Evolutionary conservation across 2,329 filamentous ascomycete species (phyloP).

Genomic region (Botryotinia narcissicola): DNA sequence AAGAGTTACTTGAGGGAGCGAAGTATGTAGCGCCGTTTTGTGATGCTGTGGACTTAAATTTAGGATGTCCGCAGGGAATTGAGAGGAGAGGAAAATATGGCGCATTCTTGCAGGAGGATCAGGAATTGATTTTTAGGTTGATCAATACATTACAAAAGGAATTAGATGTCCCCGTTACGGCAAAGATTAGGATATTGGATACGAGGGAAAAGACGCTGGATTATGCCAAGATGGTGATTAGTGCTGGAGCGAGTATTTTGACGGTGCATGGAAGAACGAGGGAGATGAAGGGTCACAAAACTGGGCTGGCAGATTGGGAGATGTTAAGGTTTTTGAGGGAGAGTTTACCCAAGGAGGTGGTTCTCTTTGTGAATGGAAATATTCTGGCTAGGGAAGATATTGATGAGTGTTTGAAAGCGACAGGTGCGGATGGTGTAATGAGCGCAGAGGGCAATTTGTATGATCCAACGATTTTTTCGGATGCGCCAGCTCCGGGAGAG

Average conservation of each 20-base stretch:
- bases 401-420: slow-evolving; percentile 71
- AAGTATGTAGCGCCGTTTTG: slow-evolving; percentile 78
- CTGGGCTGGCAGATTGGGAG: slow-evolving; percentile 89
- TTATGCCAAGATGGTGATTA: slow-evolving; percentile 84
- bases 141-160: slow-evolving; percentile 79
- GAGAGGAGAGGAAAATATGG: slow-evolving; percentile 89
- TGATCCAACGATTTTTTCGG: slow-evolving; percentile 82
- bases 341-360: slow-evolving; percentile 78
- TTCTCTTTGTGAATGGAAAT: slow-evolving; percentile 96
- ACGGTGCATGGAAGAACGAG: slow-evolving; percentile 86
- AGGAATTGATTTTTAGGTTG: slow-evolving; percentile 75
- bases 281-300: slow-evolving; percentile 95
- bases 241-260: slow-evolving; percentile 86
- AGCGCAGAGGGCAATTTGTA: slow-evolving; percentile 93
- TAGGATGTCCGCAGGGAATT: slow-evolving; percentile 95
- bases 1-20: slow-evolving; percentile 77
- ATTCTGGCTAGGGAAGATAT: slow-evolving; percentile 79
- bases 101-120: slow-evolving; percentile 91
- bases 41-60: slow-evolving; percentile 91
- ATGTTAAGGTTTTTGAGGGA: slow-evolving; percentile 79
- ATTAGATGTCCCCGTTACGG: slow-evolving; percentile 81
- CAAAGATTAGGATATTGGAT: slow-evolving; percentile 89
- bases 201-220: slow-evolving; percentile 81
- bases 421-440: slow-evolving; percentile 92
- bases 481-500: slow-evolving; percentile 59